These are phyloP conservation scores for Penicillium aurantiogriseum DNA, from an alignment of 2,329 filamentous ascomycete species.

Conservation along the genomic window DNA sequence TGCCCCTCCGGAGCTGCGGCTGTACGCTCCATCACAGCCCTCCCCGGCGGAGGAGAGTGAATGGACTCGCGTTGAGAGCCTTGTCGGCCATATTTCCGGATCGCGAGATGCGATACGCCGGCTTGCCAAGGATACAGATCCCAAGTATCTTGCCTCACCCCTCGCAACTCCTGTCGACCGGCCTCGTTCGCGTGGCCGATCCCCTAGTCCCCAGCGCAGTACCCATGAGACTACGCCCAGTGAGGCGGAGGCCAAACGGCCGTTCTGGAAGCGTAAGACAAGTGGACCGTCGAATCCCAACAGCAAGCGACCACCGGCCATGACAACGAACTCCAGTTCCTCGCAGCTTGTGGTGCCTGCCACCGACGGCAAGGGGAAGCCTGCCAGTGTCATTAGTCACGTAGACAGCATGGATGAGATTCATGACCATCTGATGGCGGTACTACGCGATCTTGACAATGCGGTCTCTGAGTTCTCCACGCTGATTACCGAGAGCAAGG, in stretches of 20 bases:
- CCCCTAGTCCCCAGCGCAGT: constrained; percentile 34
- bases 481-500: constrained; percentile 75
- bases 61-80: constrained; percentile 80
- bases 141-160: constrained; percentile 50
- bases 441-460: constrained; percentile 80
- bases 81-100: constrained; percentile 82
- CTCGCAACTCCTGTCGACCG: constrained; percentile 20
- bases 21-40: constrained; percentile 33
- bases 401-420: constrained; percentile 62
- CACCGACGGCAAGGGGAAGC: constrained; percentile 37
- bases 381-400: constrained; percentile 33
- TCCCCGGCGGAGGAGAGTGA: constrained; percentile 67
- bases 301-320: constrained; percentile 43
- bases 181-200: constrained; percentile 29
- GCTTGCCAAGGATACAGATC: constrained; percentile 79
- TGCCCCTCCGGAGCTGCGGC: constrained; percentile 27
- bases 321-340: constrained; percentile 46
- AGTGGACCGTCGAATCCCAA: constrained; percentile 50
- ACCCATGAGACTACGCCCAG: constrained; percentile 33
- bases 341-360: constrained; percentile 53
- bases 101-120: constrained; percentile 84
- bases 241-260: constrained; percentile 57
- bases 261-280: constrained; percentile 91
- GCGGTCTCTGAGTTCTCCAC: constrained; percentile 79
- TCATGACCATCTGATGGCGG: constrained; percentile 76